A percentile compares a stretch with the other conserved stretches of the same genome.
Evolutionary conservation across 176 grass and related monocot genomes (phyloP).

Genomic region (Triticum timopheevii): DNA sequence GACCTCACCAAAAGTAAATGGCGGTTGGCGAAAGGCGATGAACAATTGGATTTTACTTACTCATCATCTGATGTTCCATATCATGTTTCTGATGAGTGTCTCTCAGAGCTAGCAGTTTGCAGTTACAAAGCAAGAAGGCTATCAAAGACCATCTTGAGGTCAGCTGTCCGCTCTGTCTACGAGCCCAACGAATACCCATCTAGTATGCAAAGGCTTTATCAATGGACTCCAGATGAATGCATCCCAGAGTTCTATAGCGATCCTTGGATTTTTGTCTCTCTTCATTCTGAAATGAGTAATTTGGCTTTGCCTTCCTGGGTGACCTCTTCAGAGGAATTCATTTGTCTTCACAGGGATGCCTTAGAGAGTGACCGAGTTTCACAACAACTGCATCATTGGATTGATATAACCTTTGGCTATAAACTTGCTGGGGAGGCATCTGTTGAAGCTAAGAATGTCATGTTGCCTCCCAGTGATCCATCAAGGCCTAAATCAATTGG

Average conservation of each 20-base stretch:
- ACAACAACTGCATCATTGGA: slow-evolving; percentile 90
- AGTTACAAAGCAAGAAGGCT: slow-evolving; percentile 99
- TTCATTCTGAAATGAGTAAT: slow-evolving; percentile 95
- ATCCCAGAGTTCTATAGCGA: slow-evolving; percentile 95
- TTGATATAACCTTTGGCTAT: slow-evolving; percentile 98
- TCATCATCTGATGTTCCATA: slow-evolving; percentile 90
- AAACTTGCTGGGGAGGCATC: slow-evolving; percentile 85
- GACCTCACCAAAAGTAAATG: slow-evolving; percentile 98
- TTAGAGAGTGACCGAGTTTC: slow-evolving; percentile 89
- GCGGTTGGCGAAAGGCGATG: slow-evolving; percentile 93
- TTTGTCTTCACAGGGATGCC: slow-evolving; percentile 79
- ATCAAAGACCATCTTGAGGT: slow-evolving; percentile 71
- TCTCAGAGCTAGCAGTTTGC: slow-evolving; percentile 95
- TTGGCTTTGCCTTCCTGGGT: slow-evolving; percentile 85
- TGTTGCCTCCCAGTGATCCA: slow-evolving; percentile 80
- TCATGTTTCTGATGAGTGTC: slow-evolving; percentile 98
- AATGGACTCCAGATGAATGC: slow-evolving; percentile 98
- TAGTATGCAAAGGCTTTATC: slow-evolving; percentile 90
- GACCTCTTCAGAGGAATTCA: slow-evolving; percentile 75
- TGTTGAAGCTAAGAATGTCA: slow-evolving; percentile 93
- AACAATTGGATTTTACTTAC: slow-evolving; percentile 97
- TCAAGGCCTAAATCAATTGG: slow-evolving; percentile 74
- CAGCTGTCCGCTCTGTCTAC: slow-evolving; percentile 85
- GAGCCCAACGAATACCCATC: slow-evolving; percentile 98
- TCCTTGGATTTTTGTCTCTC: slow-evolving; percentile 73